A percentile compares a stretch with the other conserved stretches of the same genome.
phyloP scores from a whole-genome alignment of 305 asterid genomes.

The Fraxinus angustifolia region DNA sequence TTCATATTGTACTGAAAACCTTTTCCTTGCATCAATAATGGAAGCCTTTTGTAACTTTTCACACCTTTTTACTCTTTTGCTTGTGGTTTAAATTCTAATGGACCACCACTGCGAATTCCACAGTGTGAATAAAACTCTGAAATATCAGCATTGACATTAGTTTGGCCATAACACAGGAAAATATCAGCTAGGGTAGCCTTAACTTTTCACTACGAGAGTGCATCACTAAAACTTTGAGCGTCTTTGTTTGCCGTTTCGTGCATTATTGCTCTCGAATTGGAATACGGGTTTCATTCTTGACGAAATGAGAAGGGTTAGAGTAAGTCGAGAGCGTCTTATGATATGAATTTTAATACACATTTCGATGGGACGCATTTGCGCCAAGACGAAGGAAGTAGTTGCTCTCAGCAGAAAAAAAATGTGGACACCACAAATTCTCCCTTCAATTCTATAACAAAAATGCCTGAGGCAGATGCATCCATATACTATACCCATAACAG shows the following conservation, averaged over 20 bases:
- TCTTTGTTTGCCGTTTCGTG: neutral
- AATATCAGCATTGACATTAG: neutral
- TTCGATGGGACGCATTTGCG: neutral
- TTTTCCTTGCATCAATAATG: neutral
- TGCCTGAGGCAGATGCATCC: conserved; percentile 14
- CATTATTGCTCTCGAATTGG: neutral
- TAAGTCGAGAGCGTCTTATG: neutral
- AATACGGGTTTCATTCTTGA: neutral
- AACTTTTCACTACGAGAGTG: neutral
- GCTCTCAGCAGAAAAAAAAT: neutral
- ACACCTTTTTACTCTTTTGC: neutral
- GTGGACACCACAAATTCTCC: conserved; percentile 5
- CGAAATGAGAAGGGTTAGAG: neutral
- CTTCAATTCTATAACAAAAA: conserved; percentile 13
- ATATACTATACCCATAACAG: conserved; percentile 28
- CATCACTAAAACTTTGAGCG: neutral
- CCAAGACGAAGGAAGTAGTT: neutral
- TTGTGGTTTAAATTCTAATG: neutral
- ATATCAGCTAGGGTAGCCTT: neutral
- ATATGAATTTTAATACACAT: neutral
- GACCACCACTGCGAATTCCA: neutral
- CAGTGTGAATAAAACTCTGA: neutral
- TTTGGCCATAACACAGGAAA: neutral
- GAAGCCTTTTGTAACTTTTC: neutral
- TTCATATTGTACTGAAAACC: neutral